These are phyloP conservation scores for Cyberlindnera veronae DNA, from an alignment of 805 yeast genomes.

Conservation along the genomic window DNA sequence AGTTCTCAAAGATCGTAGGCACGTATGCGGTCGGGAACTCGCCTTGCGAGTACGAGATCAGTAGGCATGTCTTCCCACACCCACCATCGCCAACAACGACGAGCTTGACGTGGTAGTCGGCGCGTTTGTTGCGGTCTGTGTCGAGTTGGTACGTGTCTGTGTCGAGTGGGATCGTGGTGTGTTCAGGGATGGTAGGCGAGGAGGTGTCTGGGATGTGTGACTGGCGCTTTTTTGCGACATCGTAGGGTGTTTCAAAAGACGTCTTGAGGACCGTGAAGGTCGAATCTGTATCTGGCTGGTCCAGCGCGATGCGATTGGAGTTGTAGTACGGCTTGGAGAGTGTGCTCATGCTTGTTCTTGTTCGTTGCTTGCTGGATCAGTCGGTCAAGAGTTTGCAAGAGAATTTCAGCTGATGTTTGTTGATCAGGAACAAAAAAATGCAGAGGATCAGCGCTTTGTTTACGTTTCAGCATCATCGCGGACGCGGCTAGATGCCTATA, in stretches of 20 bases:
- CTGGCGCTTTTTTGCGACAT: constrained; percentile 24
- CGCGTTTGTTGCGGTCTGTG: constrained; percentile 23
- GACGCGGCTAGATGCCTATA: no score
- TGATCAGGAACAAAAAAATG: no score
- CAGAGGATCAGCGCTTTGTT: no score
- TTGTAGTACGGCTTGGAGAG: constrained; percentile 15
- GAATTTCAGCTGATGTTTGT: no score
- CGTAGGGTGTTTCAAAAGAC: constrained; percentile 30
- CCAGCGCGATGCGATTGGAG: constrained; percentile 2
- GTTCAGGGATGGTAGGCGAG: not conserved
- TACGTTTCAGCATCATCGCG: no score
- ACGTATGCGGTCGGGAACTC: constrained; percentile 69
- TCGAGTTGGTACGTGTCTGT: constrained; percentile 29
- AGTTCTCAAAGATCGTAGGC: constrained; percentile 82
- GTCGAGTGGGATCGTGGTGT: constrained; percentile 7
- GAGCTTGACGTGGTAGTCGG: constrained; percentile 47
- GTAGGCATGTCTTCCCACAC: constrained; percentile 82
- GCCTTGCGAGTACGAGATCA: constrained; percentile 63
- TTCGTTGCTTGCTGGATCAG: no score
- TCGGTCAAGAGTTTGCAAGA: no score
- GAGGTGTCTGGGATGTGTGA: constrained; percentile 4
- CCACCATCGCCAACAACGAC: constrained; percentile 91
- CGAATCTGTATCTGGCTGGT: no score
- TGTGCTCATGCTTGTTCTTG: constrained; percentile 32
- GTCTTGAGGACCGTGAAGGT: constrained; percentile 20